Evolutionary conservation across 495 filamentous ascomycete species (phyloP), one percentile per base, ranked within the genome.

Genomic region (Neurospora sp.): DNA sequence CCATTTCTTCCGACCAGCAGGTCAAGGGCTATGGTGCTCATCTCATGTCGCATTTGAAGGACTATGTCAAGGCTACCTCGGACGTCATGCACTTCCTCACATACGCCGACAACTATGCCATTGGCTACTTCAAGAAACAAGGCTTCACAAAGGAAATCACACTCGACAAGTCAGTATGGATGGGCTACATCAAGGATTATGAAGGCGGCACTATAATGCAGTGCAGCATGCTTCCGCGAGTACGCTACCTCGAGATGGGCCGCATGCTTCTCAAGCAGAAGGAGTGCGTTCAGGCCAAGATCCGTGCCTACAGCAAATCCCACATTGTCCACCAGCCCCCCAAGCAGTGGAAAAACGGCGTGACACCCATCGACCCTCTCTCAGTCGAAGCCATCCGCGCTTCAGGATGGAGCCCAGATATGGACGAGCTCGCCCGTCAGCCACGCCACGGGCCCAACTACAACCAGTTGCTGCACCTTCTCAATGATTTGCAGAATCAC

Each of bases 161-260:
- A 0, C 88, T 99, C 2, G 93, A 94, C 61, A 91, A 89, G 78
- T 88, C 90, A 8, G 90, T 93, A 20, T 99, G 96, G 96, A 99
- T 98, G 96, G 96, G 96, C 39, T 99, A 98, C 79, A 99, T 99
- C 81, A 99, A 99, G 82, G 96, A 99, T 81, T 99, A 99, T 81
- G 96, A 99, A 83, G 96, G 96, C 39, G 96, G 96, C 59, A 99
- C 96, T 0, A 97, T 99, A 75, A 99, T 99, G 96, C 96, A 99
- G 82, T 99, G 96, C 81, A 92, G 91, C 68, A 98, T 99, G 96
- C 87, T 99, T 38, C 96, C 96, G 3, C 91, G 89, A 73, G 94
- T 98, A 71, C 92, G 96, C 70, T 99, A 98, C 81, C 89, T 99
- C 2, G 96, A 99, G 81, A 86, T 89, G 78, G 90, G 92, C n/a